These are phyloP conservation scores for Nakazawaea wickerhamii DNA, from an alignment of 805 yeast genomes.

Conservation along the genomic window DNA sequence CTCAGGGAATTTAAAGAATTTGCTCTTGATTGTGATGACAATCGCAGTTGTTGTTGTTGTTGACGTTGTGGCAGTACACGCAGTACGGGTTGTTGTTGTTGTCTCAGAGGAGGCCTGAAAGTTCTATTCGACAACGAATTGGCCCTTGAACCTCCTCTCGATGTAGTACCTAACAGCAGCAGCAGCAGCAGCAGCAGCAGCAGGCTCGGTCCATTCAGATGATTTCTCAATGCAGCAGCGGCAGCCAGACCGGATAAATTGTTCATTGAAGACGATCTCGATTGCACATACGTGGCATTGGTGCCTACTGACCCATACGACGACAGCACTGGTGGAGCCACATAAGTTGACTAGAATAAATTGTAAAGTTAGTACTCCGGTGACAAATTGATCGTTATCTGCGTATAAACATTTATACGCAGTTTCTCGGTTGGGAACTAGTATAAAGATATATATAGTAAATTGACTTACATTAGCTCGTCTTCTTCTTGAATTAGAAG, in stretches of 20 bases:
- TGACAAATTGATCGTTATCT: too few species aligned
- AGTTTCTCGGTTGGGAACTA: too few species aligned
- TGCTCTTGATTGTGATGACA: conserved; percentile 18
- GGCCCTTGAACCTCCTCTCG: conserved; percentile 17
- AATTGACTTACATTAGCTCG: conserved; percentile 1
- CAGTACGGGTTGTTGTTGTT: not conserved
- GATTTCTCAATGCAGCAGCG: conserved; percentile 25
- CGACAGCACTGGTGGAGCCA: conserved; percentile 8
- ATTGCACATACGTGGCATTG: conserved; percentile 20
- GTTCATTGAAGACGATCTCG: conserved; percentile 18
- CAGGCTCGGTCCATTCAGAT: conserved; percentile 4
- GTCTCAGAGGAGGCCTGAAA: conserved; percentile 18
- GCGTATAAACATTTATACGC: too few species aligned
- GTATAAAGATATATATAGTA: too few species aligned
- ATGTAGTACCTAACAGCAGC: conserved; percentile 14
- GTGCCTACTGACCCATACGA: conserved; percentile 14
- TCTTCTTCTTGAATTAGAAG: conserved; percentile 1
- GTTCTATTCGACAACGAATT: conserved; percentile 22
- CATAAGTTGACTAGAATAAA: not conserved
- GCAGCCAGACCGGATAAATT: conserved; percentile 26
- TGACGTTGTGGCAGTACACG: not conserved
- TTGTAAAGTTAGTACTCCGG: not conserved
- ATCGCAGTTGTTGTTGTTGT: conserved; percentile 25
- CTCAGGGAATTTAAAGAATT: conserved; percentile 2
- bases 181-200: conserved; percentile 22